Base-by-base conservation (phyloP, 2,329 filamentous ascomycete genomes). In the Arthrinium phaeospermum region DNA sequence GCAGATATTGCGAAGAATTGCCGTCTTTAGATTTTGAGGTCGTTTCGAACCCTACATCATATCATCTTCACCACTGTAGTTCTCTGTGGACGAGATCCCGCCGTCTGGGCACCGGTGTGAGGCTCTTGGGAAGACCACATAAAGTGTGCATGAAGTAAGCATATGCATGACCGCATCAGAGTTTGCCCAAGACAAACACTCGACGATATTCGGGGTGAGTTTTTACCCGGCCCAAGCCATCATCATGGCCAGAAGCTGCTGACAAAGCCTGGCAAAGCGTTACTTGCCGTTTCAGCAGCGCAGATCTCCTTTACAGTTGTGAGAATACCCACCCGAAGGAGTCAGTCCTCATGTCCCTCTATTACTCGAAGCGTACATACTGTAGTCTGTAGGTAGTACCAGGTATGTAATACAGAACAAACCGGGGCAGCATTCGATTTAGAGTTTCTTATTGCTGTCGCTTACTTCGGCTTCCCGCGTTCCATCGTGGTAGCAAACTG, bases 231-330 rank as follows among this genome's bases (percentile, higher is more conserved):
- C 22, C 57, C 19, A 41, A 64, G 57, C 41, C 4, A 22, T n/a
- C 22, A 34, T 16, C 34, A 24, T 41, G 57, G 22, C 57, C 41
- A 19, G 22, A n/a, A 64, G 34, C 41, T n/a, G 57, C 3, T 41
- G 37, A 41, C 37, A 47, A 64, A n/a, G 57, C 22, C 8, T 64
- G 30, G 19, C 16, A 16, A 22, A 37, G 22, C 34, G 57, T 64
- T 19, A 61, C 53, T 61, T 64, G 57, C 34, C 19, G 57, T 64
- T 34, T 64, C 57, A 64, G 57, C 34, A n/a, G 34, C 34, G 30
- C 30, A 41, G 22, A 41, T 64, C 34, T 41, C 13, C 57, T 30
- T 64, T 41, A 64, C 30, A 64, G 57, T 64, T 41, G 57, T 41
- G 10, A 19, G 57, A 41, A 41, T 37, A 64, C 34, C 57, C 57